Conservation (phyloP, 1,284 basidiomycete species). For the Leccinum pallidistipes region DNA sequence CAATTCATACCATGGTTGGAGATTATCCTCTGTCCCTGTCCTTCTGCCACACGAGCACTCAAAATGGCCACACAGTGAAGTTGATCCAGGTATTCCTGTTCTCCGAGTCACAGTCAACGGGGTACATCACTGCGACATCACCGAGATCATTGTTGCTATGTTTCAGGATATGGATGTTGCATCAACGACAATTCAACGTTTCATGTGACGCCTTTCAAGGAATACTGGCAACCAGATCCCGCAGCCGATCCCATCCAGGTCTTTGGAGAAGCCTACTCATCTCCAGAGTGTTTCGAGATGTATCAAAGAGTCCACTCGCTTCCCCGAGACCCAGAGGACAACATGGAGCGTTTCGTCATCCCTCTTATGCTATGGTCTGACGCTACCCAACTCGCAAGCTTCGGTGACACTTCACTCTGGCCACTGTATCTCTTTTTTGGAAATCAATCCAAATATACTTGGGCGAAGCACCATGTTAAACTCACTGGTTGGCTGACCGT, state of each 20-base stretch:
- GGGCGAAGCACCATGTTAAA: too few species aligned
- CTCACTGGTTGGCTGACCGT: too few species aligned
- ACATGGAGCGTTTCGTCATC: not conserved
- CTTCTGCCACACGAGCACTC: not conserved
- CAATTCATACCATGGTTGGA: not conserved
- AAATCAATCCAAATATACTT: not conserved
- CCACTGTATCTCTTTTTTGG: not conserved
- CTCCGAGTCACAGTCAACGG: not conserved
- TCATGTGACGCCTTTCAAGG: slow-evolving; percentile 17
- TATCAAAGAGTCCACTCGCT: not conserved
- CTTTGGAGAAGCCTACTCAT: slow-evolving; percentile 24
- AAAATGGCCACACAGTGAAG: not conserved
- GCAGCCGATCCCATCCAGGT: slow-evolving; percentile 1
- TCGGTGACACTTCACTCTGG: not conserved
- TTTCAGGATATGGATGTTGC: not conserved
- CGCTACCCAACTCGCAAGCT: not conserved
- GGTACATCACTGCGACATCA: slow-evolving; percentile 5
- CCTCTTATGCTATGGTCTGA: not conserved
- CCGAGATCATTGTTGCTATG: not conserved
- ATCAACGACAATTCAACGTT: not conserved
- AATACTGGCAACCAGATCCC: slow-evolving; percentile 13
- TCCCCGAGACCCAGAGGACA: not conserved
- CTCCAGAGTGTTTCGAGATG: not conserved
- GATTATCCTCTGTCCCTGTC: not conserved
- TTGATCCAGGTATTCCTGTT: not conserved